Evolutionary conservation across 352 stramenopile species (phyloP).

Genomic region (Phytopythium chamaehyphon): DNA sequence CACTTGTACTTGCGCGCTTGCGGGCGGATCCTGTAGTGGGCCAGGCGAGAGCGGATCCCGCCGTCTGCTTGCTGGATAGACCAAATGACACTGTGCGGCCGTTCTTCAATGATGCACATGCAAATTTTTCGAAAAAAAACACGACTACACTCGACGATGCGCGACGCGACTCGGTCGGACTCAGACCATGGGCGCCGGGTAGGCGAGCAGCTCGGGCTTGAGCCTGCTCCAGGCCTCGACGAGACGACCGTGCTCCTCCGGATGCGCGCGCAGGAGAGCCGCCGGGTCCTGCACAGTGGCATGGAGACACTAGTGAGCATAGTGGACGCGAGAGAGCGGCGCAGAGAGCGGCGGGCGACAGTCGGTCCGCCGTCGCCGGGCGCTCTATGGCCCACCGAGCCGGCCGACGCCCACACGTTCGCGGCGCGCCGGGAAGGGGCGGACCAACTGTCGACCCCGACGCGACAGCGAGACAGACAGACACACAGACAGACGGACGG

Average conservation of each 20-base stretch:
- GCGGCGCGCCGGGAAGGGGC: background rate
- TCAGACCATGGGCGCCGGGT: conserved; percentile 24
- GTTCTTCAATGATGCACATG: conserved; percentile 3
- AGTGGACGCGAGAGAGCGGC: conserved; percentile 12
- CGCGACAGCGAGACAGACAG: conserved; percentile 14
- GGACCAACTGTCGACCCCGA: background rate
- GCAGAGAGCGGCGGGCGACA: conserved; percentile 3
- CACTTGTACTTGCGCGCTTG: too few species aligned
- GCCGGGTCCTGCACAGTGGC: conserved; percentile 45
- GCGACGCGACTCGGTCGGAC: too few species aligned
- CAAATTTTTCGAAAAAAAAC: background rate
- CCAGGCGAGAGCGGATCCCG: too few species aligned
- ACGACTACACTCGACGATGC: background rate
- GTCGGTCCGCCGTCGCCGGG: background rate
- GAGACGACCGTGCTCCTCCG: conserved; percentile 65
- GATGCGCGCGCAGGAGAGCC: conserved; percentile 63
- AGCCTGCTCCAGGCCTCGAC: conserved; percentile 65
- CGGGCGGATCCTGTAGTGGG: too few species aligned
- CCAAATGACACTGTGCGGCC: too few species aligned
- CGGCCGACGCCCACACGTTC: too few species aligned
- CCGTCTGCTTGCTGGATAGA: too few species aligned
- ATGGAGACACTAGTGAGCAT: conserved; percentile 3
- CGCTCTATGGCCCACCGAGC: too few species aligned
- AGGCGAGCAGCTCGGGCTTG: conserved; percentile 64
- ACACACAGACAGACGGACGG: background rate